phyloP scores from a whole-genome alignment of 148 eudicot species.

The Rhododendron henanense region DNA sequence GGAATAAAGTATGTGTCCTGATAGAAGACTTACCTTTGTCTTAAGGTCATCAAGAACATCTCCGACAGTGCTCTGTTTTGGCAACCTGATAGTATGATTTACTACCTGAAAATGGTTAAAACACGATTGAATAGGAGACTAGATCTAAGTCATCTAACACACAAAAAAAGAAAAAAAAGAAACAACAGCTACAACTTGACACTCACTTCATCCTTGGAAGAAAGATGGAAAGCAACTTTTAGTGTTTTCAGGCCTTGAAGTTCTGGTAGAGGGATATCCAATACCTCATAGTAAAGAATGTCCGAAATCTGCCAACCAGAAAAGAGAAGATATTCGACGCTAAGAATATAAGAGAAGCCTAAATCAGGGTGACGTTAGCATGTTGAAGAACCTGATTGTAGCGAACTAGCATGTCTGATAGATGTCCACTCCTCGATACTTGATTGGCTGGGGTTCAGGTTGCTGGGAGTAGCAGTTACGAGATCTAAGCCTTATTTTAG shows the following conservation, averaged over 20 bases:
- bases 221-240: constrained; percentile 70
- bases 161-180: not conserved
- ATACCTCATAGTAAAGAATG: constrained; percentile 86
- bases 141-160: not conserved
- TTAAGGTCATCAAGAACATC: constrained; percentile 70
- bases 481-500: constrained; percentile 85
- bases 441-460: constrained; percentile 78
- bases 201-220: constrained; percentile 73
- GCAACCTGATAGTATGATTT: constrained; percentile 64
- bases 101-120: constrained; percentile 45
- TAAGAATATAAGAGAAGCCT: not conserved
- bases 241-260: constrained; percentile 69
- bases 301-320: constrained; percentile 63
- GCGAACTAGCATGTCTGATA: constrained; percentile 79
- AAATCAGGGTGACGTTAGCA: not conserved
- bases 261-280: constrained; percentile 92
- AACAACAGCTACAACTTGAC: not conserved
- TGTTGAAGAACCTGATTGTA: constrained; percentile 62
- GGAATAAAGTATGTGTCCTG: not conserved
- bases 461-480: constrained; percentile 92
- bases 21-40: constrained; percentile 45
- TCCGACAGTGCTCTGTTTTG: constrained; percentile 73
- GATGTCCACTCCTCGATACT: constrained; percentile 60
- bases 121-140: not conserved
- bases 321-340: not conserved